Evolutionary conservation across 345 rosid species (phyloP).

Genomic region (Passiflora organensis): DNA sequence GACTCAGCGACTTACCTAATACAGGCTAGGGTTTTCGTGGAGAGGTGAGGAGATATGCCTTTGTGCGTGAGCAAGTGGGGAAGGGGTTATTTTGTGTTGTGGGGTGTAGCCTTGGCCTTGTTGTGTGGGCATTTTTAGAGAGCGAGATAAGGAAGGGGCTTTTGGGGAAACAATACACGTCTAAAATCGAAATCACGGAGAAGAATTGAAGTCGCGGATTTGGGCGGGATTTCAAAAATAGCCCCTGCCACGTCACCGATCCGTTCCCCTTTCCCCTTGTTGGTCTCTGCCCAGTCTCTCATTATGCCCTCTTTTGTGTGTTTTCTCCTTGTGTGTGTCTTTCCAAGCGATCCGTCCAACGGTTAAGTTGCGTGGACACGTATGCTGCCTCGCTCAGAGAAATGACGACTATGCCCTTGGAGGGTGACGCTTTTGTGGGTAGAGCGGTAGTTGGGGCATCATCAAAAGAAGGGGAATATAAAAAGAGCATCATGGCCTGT

Average conservation of each 20-base stretch:
- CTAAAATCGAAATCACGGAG: slow-evolving; percentile 9
- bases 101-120: neutral
- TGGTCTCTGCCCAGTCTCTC: neutral
- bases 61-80: neutral
- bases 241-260: slow-evolving; percentile 35
- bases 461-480: neutral
- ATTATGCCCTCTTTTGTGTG: neutral
- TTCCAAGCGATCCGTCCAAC: neutral
- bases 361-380: neutral
- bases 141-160: slow-evolving; percentile 13
- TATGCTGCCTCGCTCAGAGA: neutral
- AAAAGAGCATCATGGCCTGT: neutral
- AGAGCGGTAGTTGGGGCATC: neutral
- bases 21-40: slow-evolving; percentile 30
- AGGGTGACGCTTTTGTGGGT: neutral
- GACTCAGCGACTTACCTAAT: slow-evolving; percentile 27
- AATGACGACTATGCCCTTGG: neutral
- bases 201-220: slow-evolving; percentile 25
- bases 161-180: slow-evolving; percentile 14
- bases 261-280: slow-evolving; percentile 8
- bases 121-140: neutral
- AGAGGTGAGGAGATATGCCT: slow-evolving; percentile 4
- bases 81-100: neutral
- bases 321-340: neutral
- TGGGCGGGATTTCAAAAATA: slow-evolving; percentile 55